A percentile compares a stretch with the other conserved stretches of the same genome.
Evolutionary conservation across 805 yeast species (phyloP).

Genomic region (Cyberlindnera euphorbiiphila): DNA sequence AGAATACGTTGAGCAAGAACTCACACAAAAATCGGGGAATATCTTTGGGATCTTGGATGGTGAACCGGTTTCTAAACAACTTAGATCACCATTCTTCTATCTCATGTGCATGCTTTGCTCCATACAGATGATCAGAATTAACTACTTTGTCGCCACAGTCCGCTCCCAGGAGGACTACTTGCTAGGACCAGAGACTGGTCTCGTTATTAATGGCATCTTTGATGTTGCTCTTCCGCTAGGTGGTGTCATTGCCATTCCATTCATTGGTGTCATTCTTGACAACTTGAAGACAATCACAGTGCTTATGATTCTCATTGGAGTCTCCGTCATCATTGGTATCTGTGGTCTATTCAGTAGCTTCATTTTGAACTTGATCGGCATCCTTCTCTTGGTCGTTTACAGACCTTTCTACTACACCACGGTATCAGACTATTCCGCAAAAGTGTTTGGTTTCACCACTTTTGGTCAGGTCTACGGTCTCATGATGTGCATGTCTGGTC

Average conservation of each 20-base stretch:
- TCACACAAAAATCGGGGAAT: constrained; percentile 47
- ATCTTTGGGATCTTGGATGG: constrained; percentile 81
- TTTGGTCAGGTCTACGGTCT: constrained; percentile 92
- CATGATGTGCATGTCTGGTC: constrained; percentile 75
- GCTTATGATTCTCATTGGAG: constrained; percentile 44
- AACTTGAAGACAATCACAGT: constrained; percentile 60
- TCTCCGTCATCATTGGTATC: constrained; percentile 64
- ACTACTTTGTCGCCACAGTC: constrained; percentile 89
- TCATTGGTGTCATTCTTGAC: constrained; percentile 78
- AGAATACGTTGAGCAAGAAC: constrained; percentile 56
- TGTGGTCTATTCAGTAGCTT: constrained; percentile 56
- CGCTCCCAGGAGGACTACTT: constrained; percentile 77
- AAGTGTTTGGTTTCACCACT: constrained; percentile 88
- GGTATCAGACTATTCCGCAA: constrained; percentile 86
- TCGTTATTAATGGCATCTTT: constrained; percentile 63
- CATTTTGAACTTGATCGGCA: constrained; percentile 59
- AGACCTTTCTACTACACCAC: constrained; percentile 93
- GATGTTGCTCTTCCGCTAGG: constrained; percentile 88
- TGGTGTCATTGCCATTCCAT: constrained; percentile 81
- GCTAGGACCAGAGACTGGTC: constrained; percentile 50
- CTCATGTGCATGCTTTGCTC: constrained; percentile 77
- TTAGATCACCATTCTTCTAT: constrained; percentile 63
- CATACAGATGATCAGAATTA: constrained; percentile 86
- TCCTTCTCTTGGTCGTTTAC: constrained; percentile 68
- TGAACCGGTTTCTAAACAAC: constrained; percentile 43